Base-by-base conservation (phyloP, 495 filamentous ascomycete genomes). In the Aspergillus bertholletiae region DNA sequence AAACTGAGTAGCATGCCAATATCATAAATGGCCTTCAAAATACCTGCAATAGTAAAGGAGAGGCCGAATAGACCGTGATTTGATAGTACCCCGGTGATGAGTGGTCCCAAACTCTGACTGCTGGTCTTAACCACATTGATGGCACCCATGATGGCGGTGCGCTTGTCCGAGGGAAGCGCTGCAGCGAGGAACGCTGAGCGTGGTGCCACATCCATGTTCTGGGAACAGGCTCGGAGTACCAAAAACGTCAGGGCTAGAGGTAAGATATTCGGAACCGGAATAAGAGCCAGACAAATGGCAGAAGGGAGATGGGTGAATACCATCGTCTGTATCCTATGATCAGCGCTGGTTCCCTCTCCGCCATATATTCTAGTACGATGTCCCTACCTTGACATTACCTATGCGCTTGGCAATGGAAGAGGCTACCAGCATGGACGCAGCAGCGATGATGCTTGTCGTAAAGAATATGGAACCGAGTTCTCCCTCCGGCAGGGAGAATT, bases 261-360 rank as follows among this genome's bases (percentile, higher is more conserved):
- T 13, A 86, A 70, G 23, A 67, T 71, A 26, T 66, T 64, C 1
- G 86, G 83, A 15, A 88, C 58, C 0, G 88, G 83, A 49, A 95
- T 86, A 24, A 92, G 61, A 11, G 84, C 72, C 1, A 94, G 81
- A 53, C 87, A 85, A 43, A 91, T 72, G 7, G 88, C 80, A 1
- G 87, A 90, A 0, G 90, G 90, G 7, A 89, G 78, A 61, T 94
- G 89, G 2, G 89, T 91, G 60, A 90, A 90, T 26, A 93, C 88
- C 89, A 96, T 96, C 7, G 89, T 90, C 72, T 81, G 52, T 49
- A n/a, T 32, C 9, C 8, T 11, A 34, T 44, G 18, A 26, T 39
- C 20, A 23, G 51, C n/a, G n/a, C n/a, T n/a, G n/a, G n/a, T n/a
- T n/a, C n/a, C n/a, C n/a, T n/a, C n/a, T n/a, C n/a, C n/a, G n/a